Conservation (phyloP, 371 early-diverging fungal genomes). For the Funneliformis caledonium region DNA sequence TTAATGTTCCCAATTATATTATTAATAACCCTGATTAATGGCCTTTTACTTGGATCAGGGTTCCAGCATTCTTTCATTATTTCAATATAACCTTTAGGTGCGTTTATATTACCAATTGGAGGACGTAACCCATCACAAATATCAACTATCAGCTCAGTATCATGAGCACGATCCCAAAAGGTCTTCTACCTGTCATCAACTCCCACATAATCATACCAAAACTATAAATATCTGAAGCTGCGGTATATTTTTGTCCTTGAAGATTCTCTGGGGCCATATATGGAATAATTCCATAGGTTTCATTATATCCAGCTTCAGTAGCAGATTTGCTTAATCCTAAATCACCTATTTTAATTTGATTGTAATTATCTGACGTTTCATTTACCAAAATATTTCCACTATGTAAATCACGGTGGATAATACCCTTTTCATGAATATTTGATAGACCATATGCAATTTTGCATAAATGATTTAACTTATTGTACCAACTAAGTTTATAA, state of each 20-base stretch:
- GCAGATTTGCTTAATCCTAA: constrained; percentile 2
- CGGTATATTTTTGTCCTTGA: neutral
- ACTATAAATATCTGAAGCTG: neutral
- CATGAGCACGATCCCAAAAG: neutral
- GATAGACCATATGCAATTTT: too few relatives aligned
- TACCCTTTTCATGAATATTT: neutral
- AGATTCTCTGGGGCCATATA: constrained; percentile 6
- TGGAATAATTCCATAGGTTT: neutral
- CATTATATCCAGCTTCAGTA: too few relatives aligned
- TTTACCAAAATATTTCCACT: constrained; percentile 29
- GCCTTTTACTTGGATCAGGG: neutral
- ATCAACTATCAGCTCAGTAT: neutral
- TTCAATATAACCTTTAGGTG: neutral
- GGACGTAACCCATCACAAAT: constrained; percentile 2
- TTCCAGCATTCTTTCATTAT: constrained; percentile 18
- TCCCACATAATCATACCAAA: constrained; percentile 20
- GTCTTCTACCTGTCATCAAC: too few relatives aligned
- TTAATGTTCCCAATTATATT: too few relatives aligned
- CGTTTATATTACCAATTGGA: neutral
- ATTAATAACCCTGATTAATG: too few relatives aligned
- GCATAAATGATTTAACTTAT: neutral
- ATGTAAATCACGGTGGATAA: constrained; percentile 27
- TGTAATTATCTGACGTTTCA: too few relatives aligned
- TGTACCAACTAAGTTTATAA: neutral
- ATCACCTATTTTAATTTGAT: constrained; percentile 8